phyloP scores from a whole-genome alignment of 257 asterid genomes.

The Forsythia viridissima region DNA sequence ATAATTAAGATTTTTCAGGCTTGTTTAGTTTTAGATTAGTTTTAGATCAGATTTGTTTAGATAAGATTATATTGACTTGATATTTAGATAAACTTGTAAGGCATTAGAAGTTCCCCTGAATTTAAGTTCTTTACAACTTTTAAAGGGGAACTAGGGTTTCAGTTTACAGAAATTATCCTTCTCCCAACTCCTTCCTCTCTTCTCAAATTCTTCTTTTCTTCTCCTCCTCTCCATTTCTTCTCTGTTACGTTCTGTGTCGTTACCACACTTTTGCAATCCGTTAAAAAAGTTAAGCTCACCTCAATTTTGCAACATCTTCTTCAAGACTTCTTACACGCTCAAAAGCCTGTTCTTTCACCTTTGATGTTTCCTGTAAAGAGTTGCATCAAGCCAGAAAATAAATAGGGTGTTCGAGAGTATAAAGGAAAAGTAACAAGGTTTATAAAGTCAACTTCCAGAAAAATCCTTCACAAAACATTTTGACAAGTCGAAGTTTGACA shows the following conservation, averaged over 20 bases:
- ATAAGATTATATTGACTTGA: neutral
- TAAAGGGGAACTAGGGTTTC: neutral
- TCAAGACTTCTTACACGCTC: conserved; percentile 68
- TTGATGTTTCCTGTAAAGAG: conserved; percentile 49
- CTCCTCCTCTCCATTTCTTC: neutral
- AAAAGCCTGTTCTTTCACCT: conserved; percentile 48
- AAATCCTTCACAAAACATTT: neutral
- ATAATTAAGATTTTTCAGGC: neutral
- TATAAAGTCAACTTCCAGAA: neutral
- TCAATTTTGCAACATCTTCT: conserved; percentile 63
- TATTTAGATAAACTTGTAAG: neutral
- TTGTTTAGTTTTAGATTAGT: neutral
- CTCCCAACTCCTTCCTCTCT: neutral
- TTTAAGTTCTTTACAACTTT: neutral
- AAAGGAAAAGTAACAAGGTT: neutral
- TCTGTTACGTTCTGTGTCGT: neutral
- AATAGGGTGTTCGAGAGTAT: neutral
- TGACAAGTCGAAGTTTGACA: neutral
- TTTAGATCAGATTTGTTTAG: neutral
- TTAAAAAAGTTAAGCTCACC: conserved; percentile 36
- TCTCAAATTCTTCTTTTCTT: neutral
- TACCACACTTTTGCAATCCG: neutral
- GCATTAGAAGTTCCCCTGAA: neutral
- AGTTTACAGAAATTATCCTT: neutral
- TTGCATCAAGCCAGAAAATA: neutral